A percentile compares a stretch with the other conserved stretches of the same genome.
Evolutionary conservation across 2,329 filamentous ascomycete species (phyloP).

Genomic region (Hyphodiscus sp.): DNA sequence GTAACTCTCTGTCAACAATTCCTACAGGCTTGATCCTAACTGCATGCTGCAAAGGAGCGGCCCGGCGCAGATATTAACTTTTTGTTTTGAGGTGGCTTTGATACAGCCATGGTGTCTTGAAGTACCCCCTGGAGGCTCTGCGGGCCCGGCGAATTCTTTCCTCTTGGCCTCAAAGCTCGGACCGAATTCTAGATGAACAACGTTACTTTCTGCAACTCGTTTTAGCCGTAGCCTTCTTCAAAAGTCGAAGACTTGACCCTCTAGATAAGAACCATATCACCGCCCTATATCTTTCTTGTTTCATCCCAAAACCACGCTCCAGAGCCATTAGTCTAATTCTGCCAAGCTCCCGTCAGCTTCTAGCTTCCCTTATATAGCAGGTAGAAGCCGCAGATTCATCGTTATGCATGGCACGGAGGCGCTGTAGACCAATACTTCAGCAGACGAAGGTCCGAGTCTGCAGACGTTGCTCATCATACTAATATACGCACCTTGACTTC

Average conservation of each 20-base stretch:
- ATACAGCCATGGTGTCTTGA: background rate
- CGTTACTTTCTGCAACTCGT: background rate
- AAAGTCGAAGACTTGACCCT: background rate
- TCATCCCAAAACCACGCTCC: background rate
- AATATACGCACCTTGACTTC: background rate
- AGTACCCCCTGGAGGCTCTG: background rate
- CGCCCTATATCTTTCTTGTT: background rate
- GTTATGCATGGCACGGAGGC: background rate
- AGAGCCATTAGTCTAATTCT: background rate
- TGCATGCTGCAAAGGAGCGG: background rate
- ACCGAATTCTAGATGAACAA: background rate
- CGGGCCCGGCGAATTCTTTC: background rate
- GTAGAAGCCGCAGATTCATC: background rate
- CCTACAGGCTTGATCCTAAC: background rate
- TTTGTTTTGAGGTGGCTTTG: background rate
- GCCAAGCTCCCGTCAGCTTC: background rate
- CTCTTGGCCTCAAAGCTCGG: background rate
- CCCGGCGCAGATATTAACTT: background rate
- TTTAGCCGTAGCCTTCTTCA: background rate
- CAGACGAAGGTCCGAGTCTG: background rate
- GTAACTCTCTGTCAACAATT: background rate
- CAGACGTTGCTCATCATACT: background rate
- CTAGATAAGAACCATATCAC: background rate
- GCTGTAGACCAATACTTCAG: background rate
- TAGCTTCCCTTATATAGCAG: background rate